Evolutionary conservation across 306 rosid genomes (phyloP).

Genomic region (Arachis stenosperma): DNA sequence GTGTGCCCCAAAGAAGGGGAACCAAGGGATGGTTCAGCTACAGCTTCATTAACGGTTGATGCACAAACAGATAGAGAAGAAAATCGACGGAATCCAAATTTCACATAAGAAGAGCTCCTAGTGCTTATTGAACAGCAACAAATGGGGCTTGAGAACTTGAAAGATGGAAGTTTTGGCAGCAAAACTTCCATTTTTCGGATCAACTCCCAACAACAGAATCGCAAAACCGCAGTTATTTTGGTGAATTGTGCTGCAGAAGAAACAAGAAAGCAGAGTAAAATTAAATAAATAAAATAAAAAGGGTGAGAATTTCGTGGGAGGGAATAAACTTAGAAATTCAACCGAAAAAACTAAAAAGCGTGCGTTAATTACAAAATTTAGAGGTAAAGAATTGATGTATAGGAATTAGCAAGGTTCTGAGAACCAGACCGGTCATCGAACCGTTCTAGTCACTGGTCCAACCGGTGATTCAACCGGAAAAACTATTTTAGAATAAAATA

Average conservation of each 20-base stretch:
- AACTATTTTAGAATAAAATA: no score
- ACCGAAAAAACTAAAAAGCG: no score
- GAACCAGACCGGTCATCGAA: no score
- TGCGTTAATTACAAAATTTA: no score
- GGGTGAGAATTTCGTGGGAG: no score
- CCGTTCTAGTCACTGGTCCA: no score
- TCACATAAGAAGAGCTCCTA: constrained; percentile 29
- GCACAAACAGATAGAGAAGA: constrained; percentile 48
- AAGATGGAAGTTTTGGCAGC: constrained; percentile 53
- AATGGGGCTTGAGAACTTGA: constrained; percentile 40
- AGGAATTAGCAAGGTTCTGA: no score
- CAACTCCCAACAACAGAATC: constrained; percentile 28
- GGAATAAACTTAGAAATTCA: no score
- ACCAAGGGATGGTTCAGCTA: constrained; percentile 41
- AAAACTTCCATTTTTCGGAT: constrained; percentile 47
- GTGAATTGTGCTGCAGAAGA: constrained; percentile 12
- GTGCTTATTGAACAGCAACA: constrained; percentile 39
- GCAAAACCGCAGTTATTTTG: background rate
- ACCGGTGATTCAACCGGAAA: no score
- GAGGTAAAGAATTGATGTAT: no score
- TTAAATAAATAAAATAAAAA: no score
- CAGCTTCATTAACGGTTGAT: constrained; percentile 42
- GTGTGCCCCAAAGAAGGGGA: constrained; percentile 56
- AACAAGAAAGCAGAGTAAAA: background rate
- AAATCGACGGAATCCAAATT: constrained; percentile 31